Evolutionary conservation across 1,139 yeast species (phyloP).

Genomic region (Saccharomyces hybrid): DNA sequence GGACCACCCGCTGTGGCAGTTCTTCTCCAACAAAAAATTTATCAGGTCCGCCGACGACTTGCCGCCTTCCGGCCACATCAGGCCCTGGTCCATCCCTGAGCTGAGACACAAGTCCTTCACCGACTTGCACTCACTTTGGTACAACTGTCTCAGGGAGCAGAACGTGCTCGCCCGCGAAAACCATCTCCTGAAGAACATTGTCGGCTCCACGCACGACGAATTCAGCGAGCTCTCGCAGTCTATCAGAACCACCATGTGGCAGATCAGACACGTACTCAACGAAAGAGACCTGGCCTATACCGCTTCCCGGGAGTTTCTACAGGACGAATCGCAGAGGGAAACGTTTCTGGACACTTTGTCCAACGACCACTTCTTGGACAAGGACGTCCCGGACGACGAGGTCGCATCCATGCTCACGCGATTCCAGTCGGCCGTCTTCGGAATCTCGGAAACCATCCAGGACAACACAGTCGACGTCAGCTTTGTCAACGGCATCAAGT

Average conservation of each 20-base stretch:
- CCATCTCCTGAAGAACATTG: slow-evolving; percentile 39
- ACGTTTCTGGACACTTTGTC: not conserved
- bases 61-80: slow-evolving; percentile 42
- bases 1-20: slow-evolving; percentile 94
- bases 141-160: slow-evolving; percentile 73
- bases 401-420: slow-evolving; percentile 63
- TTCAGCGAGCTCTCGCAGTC: slow-evolving; percentile 38
- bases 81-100: slow-evolving; percentile 85
- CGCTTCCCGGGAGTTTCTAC: no score
- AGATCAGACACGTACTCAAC: slow-evolving; percentile 78
- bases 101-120: slow-evolving; percentile 86
- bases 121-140: slow-evolving; percentile 89
- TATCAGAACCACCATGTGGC: slow-evolving; percentile 55
- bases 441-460: slow-evolving; percentile 52
- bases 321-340: slow-evolving; percentile 27
- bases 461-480: slow-evolving; percentile 48
- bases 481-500: slow-evolving; percentile 61
- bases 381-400: slow-evolving; percentile 49
- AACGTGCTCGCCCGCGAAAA: slow-evolving; percentile 73
- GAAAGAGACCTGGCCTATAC: slow-evolving; percentile 81
- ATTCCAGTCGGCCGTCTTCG: slow-evolving; percentile 73
- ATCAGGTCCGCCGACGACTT: slow-evolving; percentile 55
- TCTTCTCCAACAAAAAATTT: slow-evolving; percentile 60
- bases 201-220: slow-evolving; percentile 34
- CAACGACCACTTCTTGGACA: slow-evolving; percentile 46